Evolutionary conservation across 306 rosid species (phyloP).

Genomic region (Lathyrus aphaca): DNA sequence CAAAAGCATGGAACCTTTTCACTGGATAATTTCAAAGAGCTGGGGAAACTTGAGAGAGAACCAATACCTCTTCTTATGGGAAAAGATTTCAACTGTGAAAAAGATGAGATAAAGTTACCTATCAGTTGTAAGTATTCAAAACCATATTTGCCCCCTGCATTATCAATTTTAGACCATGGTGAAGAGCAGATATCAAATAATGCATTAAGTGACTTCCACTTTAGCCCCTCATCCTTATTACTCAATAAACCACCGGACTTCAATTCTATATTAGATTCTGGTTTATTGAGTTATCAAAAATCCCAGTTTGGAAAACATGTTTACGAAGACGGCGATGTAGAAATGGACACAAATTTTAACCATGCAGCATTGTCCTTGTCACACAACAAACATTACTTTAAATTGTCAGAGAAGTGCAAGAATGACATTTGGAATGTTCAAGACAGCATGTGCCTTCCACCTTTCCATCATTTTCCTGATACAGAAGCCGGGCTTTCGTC

Average conservation of each 20-base stretch:
- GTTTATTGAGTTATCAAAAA: slow-evolving; percentile 41
- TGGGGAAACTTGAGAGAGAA: slow-evolving; percentile 41
- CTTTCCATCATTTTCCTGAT: slow-evolving; percentile 40
- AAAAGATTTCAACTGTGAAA: slow-evolving; percentile 41
- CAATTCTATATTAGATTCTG: slow-evolving; percentile 42
- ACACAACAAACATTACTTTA: slow-evolving; percentile 39
- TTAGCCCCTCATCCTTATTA: slow-evolving; percentile 47
- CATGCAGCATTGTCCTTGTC: slow-evolving; percentile 46
- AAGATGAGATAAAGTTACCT: slow-evolving; percentile 39
- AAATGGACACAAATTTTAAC: slow-evolving; percentile 40
- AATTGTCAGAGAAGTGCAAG: slow-evolving; percentile 39
- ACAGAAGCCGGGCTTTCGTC: slow-evolving; percentile 51
- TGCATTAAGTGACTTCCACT: slow-evolving; percentile 32
- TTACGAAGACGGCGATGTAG: slow-evolving; percentile 44
- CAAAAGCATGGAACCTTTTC: slow-evolving; percentile 40
- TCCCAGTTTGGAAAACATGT: slow-evolving; percentile 44
- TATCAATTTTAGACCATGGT: slow-evolving; percentile 41
- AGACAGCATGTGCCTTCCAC: slow-evolving; percentile 43
- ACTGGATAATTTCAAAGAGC: slow-evolving; percentile 42
- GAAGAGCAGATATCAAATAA: slow-evolving; percentile 36
- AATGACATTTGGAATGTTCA: slow-evolving; percentile 37
- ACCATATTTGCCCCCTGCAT: slow-evolving; percentile 33
- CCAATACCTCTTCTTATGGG: slow-evolving; percentile 53
- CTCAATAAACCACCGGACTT: slow-evolving; percentile 37
- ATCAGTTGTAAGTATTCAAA: slow-evolving; percentile 36